Conservation (phyloP, 2,329 filamentous ascomycete genomes). For the Trichoderma gracile region DNA sequence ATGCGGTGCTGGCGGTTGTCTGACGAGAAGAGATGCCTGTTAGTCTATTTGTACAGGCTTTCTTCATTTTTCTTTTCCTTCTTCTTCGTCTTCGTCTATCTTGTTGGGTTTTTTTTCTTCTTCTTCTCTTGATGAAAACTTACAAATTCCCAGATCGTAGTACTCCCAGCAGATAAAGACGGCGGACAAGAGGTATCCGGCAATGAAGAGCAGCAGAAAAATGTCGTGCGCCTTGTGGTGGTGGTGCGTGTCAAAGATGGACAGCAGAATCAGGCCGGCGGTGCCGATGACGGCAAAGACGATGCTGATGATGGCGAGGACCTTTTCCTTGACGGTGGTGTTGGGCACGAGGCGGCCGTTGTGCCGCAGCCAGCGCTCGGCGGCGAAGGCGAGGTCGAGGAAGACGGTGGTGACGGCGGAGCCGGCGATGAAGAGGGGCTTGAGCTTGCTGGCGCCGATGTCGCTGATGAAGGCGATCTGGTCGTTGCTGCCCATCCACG, state of each 20-base stretch:
- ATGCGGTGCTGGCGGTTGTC: constrained; percentile 72
- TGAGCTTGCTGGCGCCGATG: constrained; percentile 61
- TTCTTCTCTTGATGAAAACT: constrained; percentile 31
- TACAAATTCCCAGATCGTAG: constrained; percentile 75
- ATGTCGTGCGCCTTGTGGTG: constrained; percentile 69
- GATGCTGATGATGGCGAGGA: constrained; percentile 63
- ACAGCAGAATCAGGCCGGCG: constrained; percentile 75
- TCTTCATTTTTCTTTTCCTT: neutral
- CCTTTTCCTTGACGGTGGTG: constrained; percentile 60
- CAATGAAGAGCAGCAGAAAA: constrained; percentile 82
- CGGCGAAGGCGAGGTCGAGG: constrained; percentile 76
- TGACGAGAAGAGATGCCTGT: neutral
- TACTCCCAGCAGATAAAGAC: constrained; percentile 91
- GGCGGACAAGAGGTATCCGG: constrained; percentile 80
- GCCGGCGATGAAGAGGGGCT: constrained; percentile 77
- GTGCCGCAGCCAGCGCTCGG: constrained; percentile 85
- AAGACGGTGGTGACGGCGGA: constrained; percentile 71
- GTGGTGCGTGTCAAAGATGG: constrained; percentile 78
- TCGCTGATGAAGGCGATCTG: constrained; percentile 72
- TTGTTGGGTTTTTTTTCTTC: too few species aligned
- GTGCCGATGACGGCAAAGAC: constrained; percentile 73
- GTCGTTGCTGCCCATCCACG: constrained; percentile 60
- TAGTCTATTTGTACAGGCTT: neutral
- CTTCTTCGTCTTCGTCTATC: too few species aligned
- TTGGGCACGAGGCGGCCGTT: constrained; percentile 76